A percentile compares a stretch with the other conserved stretches of the same genome.
These are phyloP conservation scores for Luvunga scandens DNA, from an alignment of 345 rosid genomes.

Conservation along the genomic window DNA sequence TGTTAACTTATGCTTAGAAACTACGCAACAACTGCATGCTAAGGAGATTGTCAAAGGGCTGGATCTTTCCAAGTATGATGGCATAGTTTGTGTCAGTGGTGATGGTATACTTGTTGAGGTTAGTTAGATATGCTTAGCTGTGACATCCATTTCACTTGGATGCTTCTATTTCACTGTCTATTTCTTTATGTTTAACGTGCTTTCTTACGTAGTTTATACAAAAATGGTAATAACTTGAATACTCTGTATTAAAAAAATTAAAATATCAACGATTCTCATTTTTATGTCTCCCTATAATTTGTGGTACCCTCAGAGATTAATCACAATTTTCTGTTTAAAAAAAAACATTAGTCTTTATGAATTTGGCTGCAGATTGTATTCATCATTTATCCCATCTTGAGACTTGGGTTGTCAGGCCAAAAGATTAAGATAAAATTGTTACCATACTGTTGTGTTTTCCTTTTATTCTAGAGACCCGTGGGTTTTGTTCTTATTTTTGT, in stretches of 20 bases:
- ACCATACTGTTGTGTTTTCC: background rate
- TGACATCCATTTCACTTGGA: background rate
- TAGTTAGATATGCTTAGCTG: slow-evolving; percentile 21
- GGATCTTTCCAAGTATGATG: slow-evolving; percentile 69
- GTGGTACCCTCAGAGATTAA: background rate
- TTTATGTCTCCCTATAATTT: background rate
- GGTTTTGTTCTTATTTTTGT: background rate
- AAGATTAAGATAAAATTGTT: background rate
- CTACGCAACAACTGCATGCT: slow-evolving; percentile 72
- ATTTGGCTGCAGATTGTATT: background rate
- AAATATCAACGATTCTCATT: background rate
- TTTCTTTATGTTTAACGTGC: background rate
- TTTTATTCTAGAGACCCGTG: background rate
- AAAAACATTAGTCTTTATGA: background rate
- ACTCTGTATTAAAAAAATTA: background rate
- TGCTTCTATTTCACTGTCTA: background rate
- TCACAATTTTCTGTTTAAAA: background rate
- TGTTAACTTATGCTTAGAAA: slow-evolving; percentile 45
- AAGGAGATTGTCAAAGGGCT: slow-evolving; percentile 59
- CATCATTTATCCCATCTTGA: background rate
- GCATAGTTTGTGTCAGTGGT: slow-evolving; percentile 93
- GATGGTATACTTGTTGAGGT: slow-evolving; percentile 98
- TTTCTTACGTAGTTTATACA: background rate
- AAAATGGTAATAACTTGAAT: background rate
- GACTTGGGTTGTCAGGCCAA: background rate